These are phyloP conservation scores for Lactuca sativa DNA, from an alignment of 129 eudicot species.

Conservation along the genomic window DNA sequence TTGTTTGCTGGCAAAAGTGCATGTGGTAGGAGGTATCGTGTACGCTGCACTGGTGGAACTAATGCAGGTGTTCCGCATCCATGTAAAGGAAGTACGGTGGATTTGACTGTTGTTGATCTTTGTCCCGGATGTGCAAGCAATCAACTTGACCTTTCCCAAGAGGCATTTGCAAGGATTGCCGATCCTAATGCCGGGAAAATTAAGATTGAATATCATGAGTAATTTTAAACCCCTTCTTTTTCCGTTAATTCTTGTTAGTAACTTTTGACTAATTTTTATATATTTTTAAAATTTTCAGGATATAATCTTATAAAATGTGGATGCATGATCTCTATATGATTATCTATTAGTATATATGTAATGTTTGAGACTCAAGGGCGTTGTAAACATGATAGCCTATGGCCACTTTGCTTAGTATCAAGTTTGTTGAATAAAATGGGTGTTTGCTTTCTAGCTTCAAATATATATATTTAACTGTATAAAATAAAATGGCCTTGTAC, in stretches of 20 bases:
- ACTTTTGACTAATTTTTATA: not conserved
- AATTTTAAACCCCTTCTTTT: not conserved
- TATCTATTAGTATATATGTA: not conserved
- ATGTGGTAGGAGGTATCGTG: constrained; percentile 26
- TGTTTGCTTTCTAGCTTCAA: not conserved
- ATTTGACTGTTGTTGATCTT: constrained; percentile 41
- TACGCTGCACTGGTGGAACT: constrained; percentile 22
- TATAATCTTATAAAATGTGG: not conserved
- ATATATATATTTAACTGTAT: too few species aligned
- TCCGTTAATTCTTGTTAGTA: too few species aligned
- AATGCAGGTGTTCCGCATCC: constrained; percentile 32
- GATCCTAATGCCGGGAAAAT: constrained; percentile 40
- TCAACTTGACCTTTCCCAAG: constrained; percentile 44
- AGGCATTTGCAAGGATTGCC: constrained; percentile 44
- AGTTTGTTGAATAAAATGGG: not conserved
- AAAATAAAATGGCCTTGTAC: too few species aligned
- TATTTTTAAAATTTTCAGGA: constrained; percentile 15
- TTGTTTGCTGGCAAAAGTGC: constrained; percentile 18
- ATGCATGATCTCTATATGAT: constrained; percentile 11
- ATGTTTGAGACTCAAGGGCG: constrained; percentile 6
- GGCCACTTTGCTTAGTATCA: not conserved
- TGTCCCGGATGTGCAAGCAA: constrained; percentile 45
- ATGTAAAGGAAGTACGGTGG: constrained; percentile 30
- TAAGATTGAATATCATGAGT: constrained; percentile 36
- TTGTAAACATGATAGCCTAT: not conserved